phyloP scores from a whole-genome alignment of 441 rosid genomes.

The California macrophylla region DNA sequence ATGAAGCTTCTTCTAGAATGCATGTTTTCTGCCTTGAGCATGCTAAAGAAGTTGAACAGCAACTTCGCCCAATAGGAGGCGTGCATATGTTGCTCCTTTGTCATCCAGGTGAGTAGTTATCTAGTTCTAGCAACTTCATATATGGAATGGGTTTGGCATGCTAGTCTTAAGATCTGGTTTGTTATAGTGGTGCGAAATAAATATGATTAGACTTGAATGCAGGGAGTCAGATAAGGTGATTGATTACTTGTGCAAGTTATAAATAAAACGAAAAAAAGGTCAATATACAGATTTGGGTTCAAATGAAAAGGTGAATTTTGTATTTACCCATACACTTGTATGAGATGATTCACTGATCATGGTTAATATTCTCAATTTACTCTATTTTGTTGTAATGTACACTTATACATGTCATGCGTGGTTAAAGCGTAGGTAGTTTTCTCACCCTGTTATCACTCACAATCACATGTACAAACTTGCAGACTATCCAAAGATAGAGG shows the following conservation, averaged over 20 bases:
- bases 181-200: no score
- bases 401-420: neutral
- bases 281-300: no score
- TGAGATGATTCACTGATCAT: no score
- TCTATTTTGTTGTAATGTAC: neutral
- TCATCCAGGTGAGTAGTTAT: slow-evolving; percentile 61
- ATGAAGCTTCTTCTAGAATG: slow-evolving; percentile 71
- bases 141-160: no score
- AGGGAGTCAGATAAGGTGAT: no score
- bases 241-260: no score
- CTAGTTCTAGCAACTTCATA: neutral
- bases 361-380: neutral
- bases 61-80: slow-evolving; percentile 65
- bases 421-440: neutral
- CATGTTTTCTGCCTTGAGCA: slow-evolving; percentile 96
- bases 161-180: no score
- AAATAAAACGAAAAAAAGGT: no score
- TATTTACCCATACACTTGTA: no score
- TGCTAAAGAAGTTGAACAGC: slow-evolving; percentile 84
- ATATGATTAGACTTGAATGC: no score
- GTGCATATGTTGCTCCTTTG: slow-evolving; percentile 67
- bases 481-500: slow-evolving; percentile 89
- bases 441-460: slow-evolving; percentile 8
- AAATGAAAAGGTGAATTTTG: no score
- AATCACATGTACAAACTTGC: slow-evolving; percentile 28